Base-by-base conservation (phyloP, 176 grass and related monocot genomes). In the Aegilops tauschii region DNA sequence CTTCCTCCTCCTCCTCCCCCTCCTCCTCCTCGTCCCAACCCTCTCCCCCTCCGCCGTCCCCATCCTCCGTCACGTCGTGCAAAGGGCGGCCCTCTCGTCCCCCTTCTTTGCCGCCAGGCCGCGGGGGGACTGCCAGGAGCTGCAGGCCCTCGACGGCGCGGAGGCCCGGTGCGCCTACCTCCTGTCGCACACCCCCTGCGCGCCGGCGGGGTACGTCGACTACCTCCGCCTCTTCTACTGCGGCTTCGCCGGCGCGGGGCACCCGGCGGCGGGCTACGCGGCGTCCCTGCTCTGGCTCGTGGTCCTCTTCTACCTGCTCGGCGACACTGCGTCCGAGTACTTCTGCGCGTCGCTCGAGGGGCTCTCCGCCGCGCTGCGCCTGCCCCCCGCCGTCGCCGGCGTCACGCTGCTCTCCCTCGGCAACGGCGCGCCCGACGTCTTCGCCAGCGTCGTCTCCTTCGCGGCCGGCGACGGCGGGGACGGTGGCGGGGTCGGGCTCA, bases 221-320 rank as follows among this genome's bases (percentile, higher is more conserved):
- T 98, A 98, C 82, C 92, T 95, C 75, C 81, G 78, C 36, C 14
- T 95, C 58, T 98, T 95, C 90, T 98, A 94, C 75, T 98, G 96
- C 86, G 21, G 72, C 12, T 92, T 88, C 64, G 79, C n/a, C 12
- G 18, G 40, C 30, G 50, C 78, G 0, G 47, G 14, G 0, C 13
- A 50, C 14, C 84, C 86, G 10, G 32, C 91, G 11, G 74, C 83
- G 8, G 90, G 88, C 5, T 94, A 80, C 88, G 58, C 76, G 0
- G 73, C 90, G 6, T 88, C 84, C 63, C 16, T 83, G 1, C 90
- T 96, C 36, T 98, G 92, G 92, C 96, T 98, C 0, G 8, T 84
- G 0, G 36, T 91, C 12, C 90, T 98, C 59, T 98, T 98, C 86
- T 98, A 98, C 89, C 82, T 98, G 4, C 93, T 98, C 4, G 93